A percentile compares a stretch with the other conserved stretches of the same genome.
Conservation (phyloP, 2,329 filamentous ascomycete genomes). For the Paecilomyces variotii region DNA sequence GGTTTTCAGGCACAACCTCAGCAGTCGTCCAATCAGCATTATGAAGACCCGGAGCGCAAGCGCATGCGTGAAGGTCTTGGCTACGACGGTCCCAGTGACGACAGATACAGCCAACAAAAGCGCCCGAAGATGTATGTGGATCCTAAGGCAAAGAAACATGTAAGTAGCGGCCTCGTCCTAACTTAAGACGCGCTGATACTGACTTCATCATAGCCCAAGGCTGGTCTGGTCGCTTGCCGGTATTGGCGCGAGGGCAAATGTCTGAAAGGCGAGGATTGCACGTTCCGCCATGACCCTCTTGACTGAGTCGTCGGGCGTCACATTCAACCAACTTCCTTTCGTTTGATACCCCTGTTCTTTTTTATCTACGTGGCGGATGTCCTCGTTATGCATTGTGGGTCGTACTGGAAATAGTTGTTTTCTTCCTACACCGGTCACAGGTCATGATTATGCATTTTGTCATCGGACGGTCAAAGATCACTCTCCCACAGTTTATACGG, state of each 20-base stretch:
- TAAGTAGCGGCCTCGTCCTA: slow-evolving; percentile 13
- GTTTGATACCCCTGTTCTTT: slow-evolving; percentile 2
- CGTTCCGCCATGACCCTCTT: slow-evolving; percentile 39
- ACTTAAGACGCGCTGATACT: neutral
- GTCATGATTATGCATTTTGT: slow-evolving; percentile 1
- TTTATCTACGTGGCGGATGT: neutral
- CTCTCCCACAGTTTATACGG: neutral
- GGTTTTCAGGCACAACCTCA: slow-evolving; percentile 9
- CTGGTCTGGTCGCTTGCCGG: slow-evolving; percentile 40
- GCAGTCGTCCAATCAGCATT: slow-evolving; percentile 12
- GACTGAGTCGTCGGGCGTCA: slow-evolving; percentile 2
- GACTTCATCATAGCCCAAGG: slow-evolving; percentile 27
- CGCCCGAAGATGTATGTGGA: slow-evolving; percentile 26
- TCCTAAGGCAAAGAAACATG: slow-evolving; percentile 27
- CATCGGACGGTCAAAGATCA: neutral
- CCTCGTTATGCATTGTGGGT: neutral
- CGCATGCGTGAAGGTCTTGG: slow-evolving; percentile 26
- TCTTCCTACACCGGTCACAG: neutral
- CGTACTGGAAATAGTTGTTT: neutral
- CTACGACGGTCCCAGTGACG: slow-evolving; percentile 24
- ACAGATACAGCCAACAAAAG: slow-evolving; percentile 24
- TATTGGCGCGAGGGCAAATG: slow-evolving; percentile 49
- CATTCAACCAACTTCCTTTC: slow-evolving; percentile 4
- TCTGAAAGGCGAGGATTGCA: slow-evolving; percentile 45
- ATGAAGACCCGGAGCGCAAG: slow-evolving; percentile 36